Percentiles rank a stretch among this genome's conserved stretches.
Evolutionary conservation across 768 basidiomycete genomes (phyloP).

Genomic region (Suillus discolor): DNA sequence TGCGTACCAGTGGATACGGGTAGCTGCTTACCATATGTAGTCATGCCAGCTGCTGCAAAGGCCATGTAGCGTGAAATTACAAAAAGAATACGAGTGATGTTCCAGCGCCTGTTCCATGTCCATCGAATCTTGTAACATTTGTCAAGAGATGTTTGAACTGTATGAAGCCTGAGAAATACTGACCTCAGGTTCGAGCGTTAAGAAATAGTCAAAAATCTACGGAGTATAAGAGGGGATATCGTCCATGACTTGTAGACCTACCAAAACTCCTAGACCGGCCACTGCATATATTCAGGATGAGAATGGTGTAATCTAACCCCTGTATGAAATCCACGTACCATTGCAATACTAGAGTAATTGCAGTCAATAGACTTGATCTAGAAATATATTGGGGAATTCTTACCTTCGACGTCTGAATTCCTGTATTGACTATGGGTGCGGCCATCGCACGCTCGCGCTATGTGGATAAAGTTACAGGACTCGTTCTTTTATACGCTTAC

Average conservation of each 20-base stretch:
- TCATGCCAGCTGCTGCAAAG: conserved; percentile 11
- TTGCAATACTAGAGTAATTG: not conserved
- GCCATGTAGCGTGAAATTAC: conserved; percentile 9
- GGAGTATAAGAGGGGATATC: not conserved
- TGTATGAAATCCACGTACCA: not conserved
- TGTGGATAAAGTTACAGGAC: not conserved
- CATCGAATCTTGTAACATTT: not conserved
- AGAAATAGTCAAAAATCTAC: conserved; percentile 5
- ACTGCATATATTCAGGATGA: not conserved
- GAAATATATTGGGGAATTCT: not conserved
- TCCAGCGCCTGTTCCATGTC: conserved; percentile 12
- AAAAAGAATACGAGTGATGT: conserved; percentile 2
- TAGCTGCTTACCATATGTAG: conserved; percentile 7
- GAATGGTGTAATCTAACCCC: not conserved
- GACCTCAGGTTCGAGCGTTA: not conserved
- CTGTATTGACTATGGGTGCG: not conserved
- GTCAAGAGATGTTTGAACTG: not conserved
- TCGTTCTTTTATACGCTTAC: not conserved
- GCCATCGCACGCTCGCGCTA: not conserved
- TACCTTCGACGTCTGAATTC: not conserved
- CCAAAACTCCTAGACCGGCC: conserved; percentile 2
- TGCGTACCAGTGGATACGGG: not conserved
- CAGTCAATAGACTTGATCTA: not conserved
- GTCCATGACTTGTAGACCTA: not conserved
- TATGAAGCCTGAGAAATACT: not conserved